A percentile compares a stretch with the other conserved stretches of the same genome.
These are phyloP conservation scores for Quillaja saponaria DNA, from an alignment of 306 rosid genomes.

Conservation along the genomic window DNA sequence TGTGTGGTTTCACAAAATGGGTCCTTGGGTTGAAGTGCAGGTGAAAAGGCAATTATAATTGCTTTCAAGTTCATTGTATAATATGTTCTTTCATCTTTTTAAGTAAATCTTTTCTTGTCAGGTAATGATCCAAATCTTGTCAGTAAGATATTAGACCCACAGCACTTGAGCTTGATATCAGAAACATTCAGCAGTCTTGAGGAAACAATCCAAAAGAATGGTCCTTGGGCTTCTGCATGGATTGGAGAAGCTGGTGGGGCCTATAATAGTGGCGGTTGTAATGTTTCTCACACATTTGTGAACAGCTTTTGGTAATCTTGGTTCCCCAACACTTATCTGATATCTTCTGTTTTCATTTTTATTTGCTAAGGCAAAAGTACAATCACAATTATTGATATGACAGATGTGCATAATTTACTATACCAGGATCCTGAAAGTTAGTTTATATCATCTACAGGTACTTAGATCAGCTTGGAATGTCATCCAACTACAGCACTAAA, in stretches of 20 bases:
- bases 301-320: constrained; percentile 89
- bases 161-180: constrained; percentile 51
- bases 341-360: constrained; percentile 11
- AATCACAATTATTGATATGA: background rate
- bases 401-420: background rate
- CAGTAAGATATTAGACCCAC: constrained; percentile 67
- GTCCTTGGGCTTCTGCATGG: constrained; percentile 91
- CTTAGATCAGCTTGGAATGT: constrained; percentile 96
- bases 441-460: constrained; percentile 55
- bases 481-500: constrained; percentile 70
- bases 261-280: constrained; percentile 80
- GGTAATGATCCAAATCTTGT: constrained; percentile 66
- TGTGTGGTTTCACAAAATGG: background rate
- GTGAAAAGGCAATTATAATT: background rate
- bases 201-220: constrained; percentile 53
- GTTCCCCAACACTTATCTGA: constrained; percentile 24
- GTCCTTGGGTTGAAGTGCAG: background rate
- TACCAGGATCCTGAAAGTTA: constrained; percentile 14
- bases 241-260: constrained; percentile 99
- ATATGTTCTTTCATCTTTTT: background rate
- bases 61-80: background rate
- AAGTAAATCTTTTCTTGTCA: constrained; percentile 29
- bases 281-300: constrained; percentile 74
- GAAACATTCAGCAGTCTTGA: constrained; percentile 48
- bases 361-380: background rate